Percentiles rank a stretch among this genome's conserved stretches.
These are phyloP conservation scores for Melanogaster broomeanus DNA, from an alignment of 768 basidiomycete genomes.

Conservation along the genomic window DNA sequence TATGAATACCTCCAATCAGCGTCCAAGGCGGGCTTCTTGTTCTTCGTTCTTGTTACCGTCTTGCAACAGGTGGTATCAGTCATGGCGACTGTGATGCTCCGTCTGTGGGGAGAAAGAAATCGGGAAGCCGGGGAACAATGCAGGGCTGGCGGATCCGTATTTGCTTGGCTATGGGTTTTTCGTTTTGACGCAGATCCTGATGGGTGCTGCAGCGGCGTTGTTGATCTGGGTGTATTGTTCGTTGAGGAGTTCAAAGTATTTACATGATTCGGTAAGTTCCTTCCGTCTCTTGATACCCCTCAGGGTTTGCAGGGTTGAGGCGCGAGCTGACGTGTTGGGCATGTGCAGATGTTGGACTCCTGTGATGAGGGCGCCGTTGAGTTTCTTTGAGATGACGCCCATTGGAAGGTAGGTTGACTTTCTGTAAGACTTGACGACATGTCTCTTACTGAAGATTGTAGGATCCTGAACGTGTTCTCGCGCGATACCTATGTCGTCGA, in stretches of 20 bases:
- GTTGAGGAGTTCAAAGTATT: conserved; percentile 66
- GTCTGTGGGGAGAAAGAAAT: conserved; percentile 84
- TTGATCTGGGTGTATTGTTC: conserved; percentile 79
- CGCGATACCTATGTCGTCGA: conserved; percentile 88
- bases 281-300: not conserved
- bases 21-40: conserved; percentile 67
- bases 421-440: not conserved
- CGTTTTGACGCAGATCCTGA: conserved; percentile 55
- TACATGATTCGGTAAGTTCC: conserved; percentile 72
- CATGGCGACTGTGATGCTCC: conserved; percentile 63
- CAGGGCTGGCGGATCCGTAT: conserved; percentile 54
- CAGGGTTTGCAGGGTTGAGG: not conserved
- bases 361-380: conserved; percentile 80
- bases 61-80: conserved; percentile 62
- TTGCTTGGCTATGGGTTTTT: conserved; percentile 68
- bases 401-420: conserved; percentile 61
- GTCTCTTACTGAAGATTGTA: conserved; percentile 21
- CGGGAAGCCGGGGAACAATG: conserved; percentile 54
- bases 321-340: not conserved
- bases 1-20: conserved; percentile 76
- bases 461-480: conserved; percentile 89
- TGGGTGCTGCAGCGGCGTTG: conserved; percentile 57
- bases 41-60: conserved; percentile 60
- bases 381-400: conserved; percentile 90
- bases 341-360: conserved; percentile 71